Percentiles rank a stretch among this genome's conserved stretches.
These are phyloP conservation scores for Trypanosoma scelopori DNA, from an alignment of 208 protist species.

Conservation along the genomic window DNA sequence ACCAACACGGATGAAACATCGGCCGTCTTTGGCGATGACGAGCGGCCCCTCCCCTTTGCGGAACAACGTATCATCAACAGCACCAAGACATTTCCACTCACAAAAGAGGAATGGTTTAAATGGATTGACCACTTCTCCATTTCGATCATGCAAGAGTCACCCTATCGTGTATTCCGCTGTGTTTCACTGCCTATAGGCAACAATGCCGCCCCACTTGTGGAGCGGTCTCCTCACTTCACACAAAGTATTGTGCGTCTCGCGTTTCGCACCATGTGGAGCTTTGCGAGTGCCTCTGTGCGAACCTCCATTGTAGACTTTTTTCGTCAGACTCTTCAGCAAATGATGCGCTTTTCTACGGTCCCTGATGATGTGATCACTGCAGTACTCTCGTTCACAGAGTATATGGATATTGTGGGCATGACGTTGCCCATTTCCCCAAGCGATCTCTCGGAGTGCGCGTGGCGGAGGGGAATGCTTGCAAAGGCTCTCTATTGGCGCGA, in stretches of 20 bases:
- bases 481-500: conserved; percentile 89
- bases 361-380: conserved; percentile 71
- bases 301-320: conserved; percentile 64
- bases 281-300: conserved; percentile 59
- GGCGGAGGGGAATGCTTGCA: conserved; percentile 84
- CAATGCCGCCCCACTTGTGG: conserved; percentile 65
- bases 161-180: conserved; percentile 86
- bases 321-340: conserved; percentile 54
- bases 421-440: conserved; percentile 59
- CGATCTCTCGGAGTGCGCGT: conserved; percentile 78
- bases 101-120: conserved; percentile 80
- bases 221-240: conserved; percentile 63
- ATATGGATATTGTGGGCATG: conserved; percentile 86
- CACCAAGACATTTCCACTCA: conserved; percentile 60
- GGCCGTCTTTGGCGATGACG: conserved; percentile 33
- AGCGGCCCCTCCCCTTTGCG: conserved; percentile 56
- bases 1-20: conserved; percentile 44
- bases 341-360: conserved; percentile 52
- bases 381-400: conserved; percentile 76
- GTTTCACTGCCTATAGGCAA: conserved; percentile 58
- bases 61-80: conserved; percentile 55
- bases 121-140: conserved; percentile 73
- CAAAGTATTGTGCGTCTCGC: conserved; percentile 63
- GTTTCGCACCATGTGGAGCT: conserved; percentile 80
- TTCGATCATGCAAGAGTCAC: conserved; percentile 77